Evolutionary conservation across 2,329 filamentous ascomycete genomes (phyloP).

Genomic region (Dothistroma septosporum): DNA sequence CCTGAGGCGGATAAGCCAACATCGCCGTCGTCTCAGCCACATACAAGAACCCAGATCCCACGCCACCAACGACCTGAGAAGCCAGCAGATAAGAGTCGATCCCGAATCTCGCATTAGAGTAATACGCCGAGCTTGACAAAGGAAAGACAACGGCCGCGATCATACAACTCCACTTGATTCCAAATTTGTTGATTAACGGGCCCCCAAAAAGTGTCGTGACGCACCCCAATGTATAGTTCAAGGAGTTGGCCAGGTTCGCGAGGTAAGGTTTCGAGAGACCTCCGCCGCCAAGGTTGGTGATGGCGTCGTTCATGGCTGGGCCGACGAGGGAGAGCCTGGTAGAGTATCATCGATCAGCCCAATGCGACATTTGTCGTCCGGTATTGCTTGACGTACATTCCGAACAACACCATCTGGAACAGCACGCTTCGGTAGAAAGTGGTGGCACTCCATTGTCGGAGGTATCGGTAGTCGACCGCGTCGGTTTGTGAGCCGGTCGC

Average conservation of each 20-base stretch:
- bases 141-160: constrained; percentile 37
- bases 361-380: background rate
- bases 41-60: constrained; percentile 26
- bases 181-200: constrained; percentile 40
- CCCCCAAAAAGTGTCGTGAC: constrained; percentile 32
- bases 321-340: constrained; percentile 17
- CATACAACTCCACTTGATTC: constrained; percentile 38
- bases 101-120: constrained; percentile 32
- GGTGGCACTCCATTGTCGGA: constrained; percentile 4
- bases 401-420: constrained; percentile 27
- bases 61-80: constrained; percentile 27
- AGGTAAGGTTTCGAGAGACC: constrained; percentile 23
- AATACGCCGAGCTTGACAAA: constrained; percentile 36
- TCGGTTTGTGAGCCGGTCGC: constrained; percentile 12
- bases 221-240: constrained; percentile 24
- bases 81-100: constrained; percentile 34
- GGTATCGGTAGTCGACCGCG: constrained; percentile 9
- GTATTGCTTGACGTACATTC: constrained; percentile 16
- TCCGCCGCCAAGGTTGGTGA: constrained; percentile 25
- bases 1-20: constrained; percentile 36
- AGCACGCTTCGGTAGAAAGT: constrained; percentile 23
- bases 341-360: background rate
- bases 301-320: constrained; percentile 26
- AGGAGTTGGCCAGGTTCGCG: constrained; percentile 23
- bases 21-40: constrained; percentile 38